These are phyloP conservation scores for Fraxinus floribunda DNA, from an alignment of 305 asterid species.

Conservation along the genomic window DNA sequence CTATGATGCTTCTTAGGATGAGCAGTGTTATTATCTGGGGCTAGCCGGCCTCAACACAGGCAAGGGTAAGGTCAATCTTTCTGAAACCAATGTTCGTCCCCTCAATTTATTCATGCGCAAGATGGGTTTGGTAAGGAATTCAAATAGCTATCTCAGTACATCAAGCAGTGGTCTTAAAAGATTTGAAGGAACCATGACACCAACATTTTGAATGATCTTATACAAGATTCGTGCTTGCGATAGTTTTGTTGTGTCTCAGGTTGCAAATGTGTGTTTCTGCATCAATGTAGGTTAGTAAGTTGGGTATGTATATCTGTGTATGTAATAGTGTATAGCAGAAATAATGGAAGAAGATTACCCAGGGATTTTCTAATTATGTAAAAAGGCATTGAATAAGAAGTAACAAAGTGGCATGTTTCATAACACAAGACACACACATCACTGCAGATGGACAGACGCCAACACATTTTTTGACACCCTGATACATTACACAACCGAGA, in stretches of 20 bases:
- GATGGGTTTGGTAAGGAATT: constrained; percentile 59
- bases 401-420: not conserved
- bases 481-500: not conserved
- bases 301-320: not conserved
- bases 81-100: constrained; percentile 30
- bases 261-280: not conserved
- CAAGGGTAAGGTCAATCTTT: constrained; percentile 34
- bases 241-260: not conserved
- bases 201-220: not conserved
- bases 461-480: not conserved
- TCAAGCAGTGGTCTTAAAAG: constrained; percentile 25
- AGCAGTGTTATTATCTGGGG: constrained; percentile 41
- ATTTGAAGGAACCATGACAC: not conserved
- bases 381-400: not conserved
- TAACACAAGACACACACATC: constrained; percentile 3
- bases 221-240: not conserved
- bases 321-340: not conserved
- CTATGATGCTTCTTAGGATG: constrained; percentile 44
- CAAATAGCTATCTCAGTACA: constrained; percentile 49
- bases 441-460: not conserved
- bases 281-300: not conserved
- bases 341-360: not conserved
- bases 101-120: constrained; percentile 56
- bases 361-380: not conserved
- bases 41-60: constrained; percentile 41